These are phyloP conservation scores for Chaetomium olivaceum DNA, from an alignment of 2,329 filamentous ascomycete species.

Conservation along the genomic window DNA sequence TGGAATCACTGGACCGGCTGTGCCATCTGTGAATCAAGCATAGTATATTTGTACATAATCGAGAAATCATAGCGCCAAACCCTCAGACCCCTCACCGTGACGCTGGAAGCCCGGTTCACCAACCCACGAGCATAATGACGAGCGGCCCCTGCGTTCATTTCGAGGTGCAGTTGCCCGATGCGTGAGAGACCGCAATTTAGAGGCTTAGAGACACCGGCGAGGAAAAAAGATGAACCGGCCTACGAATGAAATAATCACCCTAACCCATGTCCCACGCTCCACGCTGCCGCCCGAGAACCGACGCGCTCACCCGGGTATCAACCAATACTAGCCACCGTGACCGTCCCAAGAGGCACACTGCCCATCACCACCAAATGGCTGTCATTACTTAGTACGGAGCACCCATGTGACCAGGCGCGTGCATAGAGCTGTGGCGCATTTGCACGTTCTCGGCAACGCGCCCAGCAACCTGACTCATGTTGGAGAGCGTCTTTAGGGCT, in stretches of 20 bases:
- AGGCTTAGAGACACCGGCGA: background rate
- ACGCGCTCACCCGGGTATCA: slow-evolving; percentile 15
- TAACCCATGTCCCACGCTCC: background rate
- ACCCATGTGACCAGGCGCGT: slow-evolving; percentile 22
- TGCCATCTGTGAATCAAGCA: background rate
- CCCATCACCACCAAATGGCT: background rate
- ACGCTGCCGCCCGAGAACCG: background rate
- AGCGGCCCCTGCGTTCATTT: background rate
- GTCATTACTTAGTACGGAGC: slow-evolving; percentile 17
- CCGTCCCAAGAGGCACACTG: background rate
- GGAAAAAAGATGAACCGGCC: background rate
- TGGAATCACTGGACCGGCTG: background rate
- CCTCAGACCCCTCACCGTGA: background rate
- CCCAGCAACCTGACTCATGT: slow-evolving; percentile 41
- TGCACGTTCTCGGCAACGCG: slow-evolving; percentile 30
- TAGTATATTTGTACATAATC: slow-evolving; percentile 15
- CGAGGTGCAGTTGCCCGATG: background rate
- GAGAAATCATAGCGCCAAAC: background rate
- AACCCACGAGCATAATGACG: background rate
- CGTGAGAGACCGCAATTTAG: background rate
- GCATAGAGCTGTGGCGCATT: slow-evolving; percentile 24
- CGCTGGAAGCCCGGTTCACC: background rate
- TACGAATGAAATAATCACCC: background rate
- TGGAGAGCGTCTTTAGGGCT: slow-evolving; percentile 50
- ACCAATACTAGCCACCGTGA: slow-evolving; percentile 9